These are phyloP conservation scores for Eremochloa ophiuroides DNA, from an alignment of 176 grass and related monocot species.

Conservation along the genomic window DNA sequence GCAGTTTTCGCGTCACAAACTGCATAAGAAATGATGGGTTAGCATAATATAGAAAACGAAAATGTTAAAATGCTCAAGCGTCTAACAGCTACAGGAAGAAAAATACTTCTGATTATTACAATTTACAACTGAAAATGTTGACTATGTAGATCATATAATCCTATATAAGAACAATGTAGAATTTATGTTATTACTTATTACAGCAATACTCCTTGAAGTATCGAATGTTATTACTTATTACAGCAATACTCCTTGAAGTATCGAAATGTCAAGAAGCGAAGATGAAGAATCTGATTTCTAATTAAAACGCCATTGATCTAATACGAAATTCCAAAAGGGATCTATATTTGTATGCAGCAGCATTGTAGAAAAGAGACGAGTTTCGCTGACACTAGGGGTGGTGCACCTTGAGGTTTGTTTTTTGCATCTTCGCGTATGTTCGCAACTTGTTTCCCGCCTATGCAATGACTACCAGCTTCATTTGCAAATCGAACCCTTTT, in stretches of 20 bases:
- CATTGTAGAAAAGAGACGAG: neutral
- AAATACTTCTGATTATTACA: neutral
- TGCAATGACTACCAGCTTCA: constrained; percentile 37
- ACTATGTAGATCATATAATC: neutral
- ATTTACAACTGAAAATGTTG: constrained; percentile 4
- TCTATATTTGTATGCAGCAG: neutral
- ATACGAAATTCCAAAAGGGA: neutral
- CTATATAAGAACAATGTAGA: neutral
- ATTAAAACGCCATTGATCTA: neutral
- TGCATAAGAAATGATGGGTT: constrained; percentile 34
- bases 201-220: neutral
- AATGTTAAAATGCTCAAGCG: neutral
- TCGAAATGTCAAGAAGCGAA: neutral
- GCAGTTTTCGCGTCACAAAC: constrained; percentile 51
- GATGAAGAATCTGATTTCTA: neutral
- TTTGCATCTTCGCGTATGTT: constrained; percentile 18
- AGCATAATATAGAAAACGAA: constrained; percentile 1
- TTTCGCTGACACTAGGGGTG: neutral
- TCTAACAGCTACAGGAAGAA: constrained; percentile 8
- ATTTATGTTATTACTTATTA: constrained; percentile 1
- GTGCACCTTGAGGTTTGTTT: constrained; percentile 20
- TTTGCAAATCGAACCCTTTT: constrained; percentile 61
- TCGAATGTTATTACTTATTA: too few relatives aligned
- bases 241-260: neutral
- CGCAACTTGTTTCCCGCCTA: neutral